Evolutionary conservation across 805 yeast genomes (phyloP).

Genomic region (Wickerhamomyces tratensis): DNA sequence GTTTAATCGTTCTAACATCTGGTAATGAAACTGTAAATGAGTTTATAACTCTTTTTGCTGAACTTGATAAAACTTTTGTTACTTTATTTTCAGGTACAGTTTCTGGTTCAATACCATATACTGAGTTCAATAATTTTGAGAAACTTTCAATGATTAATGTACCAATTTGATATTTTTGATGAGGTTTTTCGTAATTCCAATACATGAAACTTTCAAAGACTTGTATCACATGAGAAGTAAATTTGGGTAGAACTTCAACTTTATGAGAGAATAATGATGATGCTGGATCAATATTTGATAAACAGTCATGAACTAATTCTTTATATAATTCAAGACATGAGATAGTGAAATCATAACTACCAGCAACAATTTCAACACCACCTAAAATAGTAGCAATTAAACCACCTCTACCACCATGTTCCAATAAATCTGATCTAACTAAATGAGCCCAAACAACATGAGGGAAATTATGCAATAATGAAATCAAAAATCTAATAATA

Average conservation of each 20-base stretch:
- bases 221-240: constrained; percentile 47
- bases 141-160: constrained; percentile 43
- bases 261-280: constrained; percentile 30
- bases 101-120: constrained; percentile 43
- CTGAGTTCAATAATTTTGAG: constrained; percentile 38
- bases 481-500: constrained; percentile 39
- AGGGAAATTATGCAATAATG: constrained; percentile 40
- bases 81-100: constrained; percentile 27
- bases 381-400: constrained; percentile 53
- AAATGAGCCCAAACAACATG: constrained; percentile 75
- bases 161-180: constrained; percentile 57
- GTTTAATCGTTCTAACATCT: constrained; percentile 42
- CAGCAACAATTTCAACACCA: constrained; percentile 60
- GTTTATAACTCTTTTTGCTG: constrained; percentile 41
- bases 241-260: constrained; percentile 42
- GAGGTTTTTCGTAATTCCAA: constrained; percentile 53
- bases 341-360: constrained; percentile 56
- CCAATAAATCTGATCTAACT: constrained; percentile 54
- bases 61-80: constrained; percentile 38
- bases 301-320: constrained; percentile 40
- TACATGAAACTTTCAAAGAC: constrained; percentile 65
- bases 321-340: constrained; percentile 46
- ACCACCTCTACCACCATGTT: constrained; percentile 56
- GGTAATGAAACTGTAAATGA: constrained; percentile 47
- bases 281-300: constrained; percentile 27